phyloP scores from a whole-genome alignment of 768 basidiomycete genomes.

The Termitomyces titanicus region DNA sequence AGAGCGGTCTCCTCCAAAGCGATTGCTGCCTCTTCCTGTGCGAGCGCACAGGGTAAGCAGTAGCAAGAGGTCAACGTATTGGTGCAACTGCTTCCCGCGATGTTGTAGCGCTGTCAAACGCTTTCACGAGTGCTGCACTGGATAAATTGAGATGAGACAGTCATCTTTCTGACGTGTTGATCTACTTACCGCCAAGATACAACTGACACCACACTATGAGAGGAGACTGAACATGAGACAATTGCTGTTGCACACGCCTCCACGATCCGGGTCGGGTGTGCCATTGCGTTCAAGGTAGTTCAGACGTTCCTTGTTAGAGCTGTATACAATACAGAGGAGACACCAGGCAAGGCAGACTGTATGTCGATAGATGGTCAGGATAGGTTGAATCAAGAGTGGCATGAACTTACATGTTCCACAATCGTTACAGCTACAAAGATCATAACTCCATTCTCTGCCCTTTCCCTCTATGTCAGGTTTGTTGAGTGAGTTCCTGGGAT shows the following conservation, averaged over 20 bases:
- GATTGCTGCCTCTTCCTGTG: slow-evolving; percentile 39
- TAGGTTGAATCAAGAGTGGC: background rate
- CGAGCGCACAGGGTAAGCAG: slow-evolving; percentile 39
- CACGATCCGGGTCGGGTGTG: slow-evolving; percentile 32
- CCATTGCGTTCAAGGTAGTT: slow-evolving; percentile 27
- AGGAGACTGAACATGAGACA: slow-evolving; percentile 17
- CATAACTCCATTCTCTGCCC: slow-evolving; percentile 28
- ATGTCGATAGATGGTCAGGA: background rate
- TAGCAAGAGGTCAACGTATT: slow-evolving; percentile 31
- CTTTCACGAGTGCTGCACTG: slow-evolving; percentile 2
- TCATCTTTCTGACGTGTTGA: no score
- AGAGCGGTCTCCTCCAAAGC: slow-evolving; percentile 31
- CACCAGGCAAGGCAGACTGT: slow-evolving; percentile 28
- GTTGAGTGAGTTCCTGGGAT: slow-evolving; percentile 24
- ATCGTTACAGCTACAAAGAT: slow-evolving; percentile 19
- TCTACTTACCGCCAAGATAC: no score
- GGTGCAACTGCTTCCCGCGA: slow-evolving; percentile 28
- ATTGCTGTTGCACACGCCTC: slow-evolving; percentile 24
- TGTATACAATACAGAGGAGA: slow-evolving; percentile 28
- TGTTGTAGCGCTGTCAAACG: slow-evolving; percentile 32
- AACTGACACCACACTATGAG: no score
- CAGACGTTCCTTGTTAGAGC: slow-evolving; percentile 30
- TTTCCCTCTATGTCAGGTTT: slow-evolving; percentile 19
- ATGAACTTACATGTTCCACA: slow-evolving; percentile 19
- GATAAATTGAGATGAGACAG: no score